Evolutionary conservation across 169 alveolate genomes (phyloP).

Genomic region (Cryptosporidium meleagridis): DNA sequence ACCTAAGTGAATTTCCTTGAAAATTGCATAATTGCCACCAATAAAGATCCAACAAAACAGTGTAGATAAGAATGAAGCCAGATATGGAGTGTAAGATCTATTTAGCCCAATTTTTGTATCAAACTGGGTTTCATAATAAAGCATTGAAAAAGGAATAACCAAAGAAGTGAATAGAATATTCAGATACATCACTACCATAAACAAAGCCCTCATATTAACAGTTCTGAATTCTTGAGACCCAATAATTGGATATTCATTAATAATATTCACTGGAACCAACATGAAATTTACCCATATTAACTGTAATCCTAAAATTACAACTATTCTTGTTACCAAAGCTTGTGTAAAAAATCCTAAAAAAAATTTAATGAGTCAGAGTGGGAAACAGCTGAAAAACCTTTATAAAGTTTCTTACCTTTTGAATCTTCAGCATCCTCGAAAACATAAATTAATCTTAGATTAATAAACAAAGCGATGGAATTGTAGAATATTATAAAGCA

Average conservation of each 20-base stretch:
- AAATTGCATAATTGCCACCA: constrained; percentile 38
- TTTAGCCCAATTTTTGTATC: constrained; percentile 39
- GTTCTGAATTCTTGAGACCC: constrained; percentile 24
- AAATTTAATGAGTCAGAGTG: neutral
- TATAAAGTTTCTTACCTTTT: constrained; percentile 30
- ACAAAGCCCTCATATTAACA: neutral
- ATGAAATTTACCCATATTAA: constrained; percentile 51
- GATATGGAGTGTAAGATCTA: constrained; percentile 34
- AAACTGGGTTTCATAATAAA: constrained; percentile 50
- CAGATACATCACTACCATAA: constrained; percentile 7
- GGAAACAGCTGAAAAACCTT: neutral
- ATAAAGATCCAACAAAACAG: constrained; percentile 15
- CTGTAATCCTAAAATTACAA: constrained; percentile 36
- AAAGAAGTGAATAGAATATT: constrained; percentile 18
- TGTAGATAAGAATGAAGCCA: neutral
- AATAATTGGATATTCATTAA: constrained; percentile 53
- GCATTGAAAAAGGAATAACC: constrained; percentile 52
- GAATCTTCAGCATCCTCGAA: constrained; percentile 67
- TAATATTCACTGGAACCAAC: constrained; percentile 53
- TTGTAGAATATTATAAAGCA: constrained; percentile 54
- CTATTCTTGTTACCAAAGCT: constrained; percentile 21
- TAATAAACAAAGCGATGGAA: constrained; percentile 25
- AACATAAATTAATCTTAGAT: constrained; percentile 33
- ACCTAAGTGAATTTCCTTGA: constrained; percentile 11
- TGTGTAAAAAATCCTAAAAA: constrained; percentile 19